A percentile compares a stretch with the other conserved stretches of the same genome.
phyloP scores from a whole-genome alignment of 169 alveolate genomes.

The Eimeria maxima region DNA sequence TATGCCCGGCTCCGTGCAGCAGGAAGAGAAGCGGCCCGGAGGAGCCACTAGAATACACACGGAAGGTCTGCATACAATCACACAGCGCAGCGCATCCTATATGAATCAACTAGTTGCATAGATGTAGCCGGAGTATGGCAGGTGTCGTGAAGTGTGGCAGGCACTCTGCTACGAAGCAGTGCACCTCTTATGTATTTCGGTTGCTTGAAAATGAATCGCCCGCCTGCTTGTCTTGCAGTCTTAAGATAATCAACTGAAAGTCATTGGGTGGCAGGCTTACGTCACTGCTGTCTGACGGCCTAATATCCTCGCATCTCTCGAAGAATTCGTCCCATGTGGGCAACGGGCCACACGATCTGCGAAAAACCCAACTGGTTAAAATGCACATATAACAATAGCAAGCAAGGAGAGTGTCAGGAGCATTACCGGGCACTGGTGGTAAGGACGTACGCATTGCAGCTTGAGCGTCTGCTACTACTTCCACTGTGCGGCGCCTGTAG shows the following conservation, averaged over 20 bases:
- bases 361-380: background rate
- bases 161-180: background rate
- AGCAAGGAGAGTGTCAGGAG: background rate
- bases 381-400: background rate
- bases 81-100: background rate
- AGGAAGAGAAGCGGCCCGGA: slow-evolving; percentile 78
- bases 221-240: background rate
- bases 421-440: background rate
- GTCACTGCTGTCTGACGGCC: slow-evolving; percentile 47
- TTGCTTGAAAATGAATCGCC: background rate
- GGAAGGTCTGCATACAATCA: slow-evolving; percentile 56
- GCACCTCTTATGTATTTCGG: background rate
- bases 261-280: slow-evolving; percentile 24
- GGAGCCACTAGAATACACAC: slow-evolving; percentile 79
- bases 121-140: background rate
- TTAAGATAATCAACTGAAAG: background rate
- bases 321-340: slow-evolving; percentile 77
- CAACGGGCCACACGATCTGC: slow-evolving; percentile 73
- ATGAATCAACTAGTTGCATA: background rate
- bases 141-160: background rate
- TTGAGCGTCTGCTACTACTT: slow-evolving; percentile 76
- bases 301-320: slow-evolving; percentile 53
- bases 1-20: slow-evolving; percentile 82
- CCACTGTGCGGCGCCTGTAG: slow-evolving; percentile 60
- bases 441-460: slow-evolving; percentile 70